These are phyloP conservation scores for Aphanocladium album DNA, from an alignment of 2,329 filamentous ascomycete genomes.

Conservation along the genomic window DNA sequence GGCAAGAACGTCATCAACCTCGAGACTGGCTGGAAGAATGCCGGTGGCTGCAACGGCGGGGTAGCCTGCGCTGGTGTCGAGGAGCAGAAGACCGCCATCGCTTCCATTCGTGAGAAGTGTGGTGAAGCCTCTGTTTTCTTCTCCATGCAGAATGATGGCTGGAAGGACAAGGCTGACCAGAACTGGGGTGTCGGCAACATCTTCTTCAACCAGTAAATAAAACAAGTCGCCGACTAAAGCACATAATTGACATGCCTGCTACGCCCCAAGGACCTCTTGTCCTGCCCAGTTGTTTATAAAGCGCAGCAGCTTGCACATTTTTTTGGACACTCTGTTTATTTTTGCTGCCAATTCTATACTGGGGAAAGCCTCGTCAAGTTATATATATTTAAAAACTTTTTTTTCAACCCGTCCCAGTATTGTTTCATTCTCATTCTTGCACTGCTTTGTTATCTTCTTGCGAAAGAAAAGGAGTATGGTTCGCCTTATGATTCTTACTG, in stretches of 20 bases:
- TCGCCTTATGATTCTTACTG: neutral
- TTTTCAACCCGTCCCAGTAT: neutral
- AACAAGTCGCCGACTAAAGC: neutral
- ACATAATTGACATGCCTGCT: conserved; percentile 8
- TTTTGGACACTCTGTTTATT: neutral
- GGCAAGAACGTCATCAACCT: conserved; percentile 72
- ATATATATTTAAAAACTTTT: conserved; percentile 5
- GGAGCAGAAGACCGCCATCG: conserved; percentile 69
- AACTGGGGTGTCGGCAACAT: conserved; percentile 58
- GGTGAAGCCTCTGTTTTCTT: conserved; percentile 75
- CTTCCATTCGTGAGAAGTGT: conserved; percentile 59
- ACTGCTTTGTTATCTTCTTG: neutral
- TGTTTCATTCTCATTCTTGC: neutral
- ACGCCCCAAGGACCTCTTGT: neutral
- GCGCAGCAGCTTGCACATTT: conserved; percentile 8
- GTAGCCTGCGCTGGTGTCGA: conserved; percentile 58
- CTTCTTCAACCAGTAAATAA: conserved; percentile 17
- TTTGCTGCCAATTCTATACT: conserved; percentile 7
- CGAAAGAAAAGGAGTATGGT: neutral
- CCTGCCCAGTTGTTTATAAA: conserved; percentile 4
- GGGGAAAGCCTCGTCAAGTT: conserved; percentile 7
- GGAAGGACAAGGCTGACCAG: conserved; percentile 70
- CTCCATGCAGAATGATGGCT: conserved; percentile 71
- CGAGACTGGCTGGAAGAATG: conserved; percentile 84
- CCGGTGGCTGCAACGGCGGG: conserved; percentile 62